Evolutionary conservation across 441 rosid genomes (phyloP), one percentile per base, ranked within the genome.

Genomic region (Gossypium trilobum): DNA sequence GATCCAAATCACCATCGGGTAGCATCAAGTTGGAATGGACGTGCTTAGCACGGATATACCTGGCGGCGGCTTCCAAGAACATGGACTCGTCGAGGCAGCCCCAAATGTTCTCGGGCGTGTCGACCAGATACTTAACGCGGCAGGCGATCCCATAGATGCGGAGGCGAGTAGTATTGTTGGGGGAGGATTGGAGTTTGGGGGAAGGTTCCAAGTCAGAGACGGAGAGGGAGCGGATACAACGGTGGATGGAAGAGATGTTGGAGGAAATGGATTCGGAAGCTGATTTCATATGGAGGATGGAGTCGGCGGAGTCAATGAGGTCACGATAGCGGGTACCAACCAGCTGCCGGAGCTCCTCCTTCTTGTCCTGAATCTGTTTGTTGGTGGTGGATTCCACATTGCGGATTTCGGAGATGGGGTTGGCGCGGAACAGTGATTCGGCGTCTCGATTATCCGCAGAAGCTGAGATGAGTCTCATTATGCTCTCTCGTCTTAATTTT

Each of bases 81-180:
- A 91, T 91, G 6, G 87, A 92, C 78, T 91, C 99, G 42, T 95
- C 99, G 54, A 95, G 87, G 83, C 98, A 92, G 1, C 98, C 98
- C 99, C 99, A 92, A 16, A 92, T 95, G 71, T 92, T 95, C 86
- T 95, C 99, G 9, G 98, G 98, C 13, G 98, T 89, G 79, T 94
- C 98, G 1, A 94, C 98, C 46, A 94, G 68, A 76, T 91, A 94
- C 84, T 94, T 94, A 60, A 93, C 97, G 0, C 97, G 98, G 75
- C 97, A 91, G 0, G 98, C 95, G 73, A 87, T 84, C 74, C 93
- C 95, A 67, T 93, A 89, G 63, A 86, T 82, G 20, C 79, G 75
- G 68, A 80, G 77, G 27, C 92, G 75, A 6, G 70, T 77, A n/a
- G 39, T 58, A 14, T 83, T 82, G 78, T 80, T 75, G 11, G 78